Conservation (phyloP, 345 rosid genomes). For the Eucalyptus sp. region DNA sequence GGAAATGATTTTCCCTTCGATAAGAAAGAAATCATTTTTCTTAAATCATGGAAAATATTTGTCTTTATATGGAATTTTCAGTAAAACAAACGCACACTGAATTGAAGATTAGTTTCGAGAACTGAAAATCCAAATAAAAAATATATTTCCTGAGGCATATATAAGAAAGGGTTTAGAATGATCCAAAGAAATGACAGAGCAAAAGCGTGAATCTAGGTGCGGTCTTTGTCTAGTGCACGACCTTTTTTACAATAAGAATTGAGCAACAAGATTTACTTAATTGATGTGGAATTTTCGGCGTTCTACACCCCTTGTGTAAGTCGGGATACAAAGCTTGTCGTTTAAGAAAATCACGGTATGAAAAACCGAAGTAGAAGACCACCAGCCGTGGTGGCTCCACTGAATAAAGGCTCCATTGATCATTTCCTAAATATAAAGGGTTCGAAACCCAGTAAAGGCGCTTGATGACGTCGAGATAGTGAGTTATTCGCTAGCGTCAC, state of each 20-base stretch:
- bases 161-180: neutral
- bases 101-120: no score
- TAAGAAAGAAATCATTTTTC: neutral
- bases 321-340: neutral
- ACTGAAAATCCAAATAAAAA: neutral
- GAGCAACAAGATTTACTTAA: neutral
- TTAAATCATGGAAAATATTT: no score
- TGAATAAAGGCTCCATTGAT: no score
- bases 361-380: neutral
- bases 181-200: neutral
- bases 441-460: no score
- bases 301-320: neutral
- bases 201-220: neutral
- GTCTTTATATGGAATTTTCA: rapidly evolving
- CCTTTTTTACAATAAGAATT: neutral
- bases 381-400: no score
- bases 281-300: neutral
- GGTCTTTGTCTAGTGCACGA: neutral
- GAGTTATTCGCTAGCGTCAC: no score
- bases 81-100: rapidly evolving
- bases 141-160: neutral
- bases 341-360: neutral
- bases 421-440: no score
- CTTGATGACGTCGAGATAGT: no score
- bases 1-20: rapidly evolving